Conservation (phyloP, 768 basidiomycete genomes). For the Gyrodon lividus region DNA sequence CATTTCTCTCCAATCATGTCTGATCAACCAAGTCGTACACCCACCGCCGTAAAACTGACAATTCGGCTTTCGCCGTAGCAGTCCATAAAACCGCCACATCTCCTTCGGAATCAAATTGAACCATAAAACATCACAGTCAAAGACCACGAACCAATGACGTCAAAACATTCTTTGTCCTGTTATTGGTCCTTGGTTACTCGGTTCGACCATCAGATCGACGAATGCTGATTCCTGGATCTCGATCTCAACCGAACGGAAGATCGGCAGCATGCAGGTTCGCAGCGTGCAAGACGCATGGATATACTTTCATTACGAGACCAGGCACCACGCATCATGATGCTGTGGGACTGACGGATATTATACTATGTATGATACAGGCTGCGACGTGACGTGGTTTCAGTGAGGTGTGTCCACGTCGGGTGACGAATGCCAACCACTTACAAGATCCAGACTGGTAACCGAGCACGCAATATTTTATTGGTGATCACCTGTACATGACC, state of each 20-base stretch:
- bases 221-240: constrained; percentile 2
- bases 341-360: constrained; percentile 30
- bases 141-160: neutral
- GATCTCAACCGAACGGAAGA: constrained; percentile 3
- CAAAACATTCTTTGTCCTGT: constrained; percentile 1
- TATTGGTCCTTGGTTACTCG: neutral
- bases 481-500: constrained; percentile 21
- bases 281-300: neutral
- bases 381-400: constrained; percentile 17
- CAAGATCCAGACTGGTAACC: constrained; percentile 17
- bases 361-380: constrained; percentile 14
- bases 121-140: neutral
- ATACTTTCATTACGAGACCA: constrained; percentile 15
- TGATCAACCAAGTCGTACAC: neutral
- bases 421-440: constrained; percentile 15
- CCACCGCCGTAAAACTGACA: neutral
- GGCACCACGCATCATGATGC: constrained; percentile 2
- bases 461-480: constrained; percentile 1
- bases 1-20: neutral
- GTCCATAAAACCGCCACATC: constrained; percentile 26
- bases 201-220: neutral
- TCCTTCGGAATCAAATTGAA: constrained; percentile 16
- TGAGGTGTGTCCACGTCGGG: constrained; percentile 8
- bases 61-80: neutral
- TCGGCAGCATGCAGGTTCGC: neutral